Conservation (phyloP, 345 rosid species). For the Syzygium jambos region DNA sequence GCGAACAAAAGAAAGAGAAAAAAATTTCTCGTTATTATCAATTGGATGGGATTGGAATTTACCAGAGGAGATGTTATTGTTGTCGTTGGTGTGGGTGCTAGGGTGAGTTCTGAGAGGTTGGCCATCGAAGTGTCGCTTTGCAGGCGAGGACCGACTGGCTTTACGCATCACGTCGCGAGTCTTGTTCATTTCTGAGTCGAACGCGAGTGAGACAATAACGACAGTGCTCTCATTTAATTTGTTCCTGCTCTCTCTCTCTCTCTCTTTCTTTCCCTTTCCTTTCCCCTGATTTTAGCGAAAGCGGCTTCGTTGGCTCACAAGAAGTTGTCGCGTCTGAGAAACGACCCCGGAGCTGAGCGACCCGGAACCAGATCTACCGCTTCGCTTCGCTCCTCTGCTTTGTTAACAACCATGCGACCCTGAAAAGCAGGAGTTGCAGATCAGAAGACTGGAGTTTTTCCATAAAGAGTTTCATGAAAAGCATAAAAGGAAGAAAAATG, state of each 20-base stretch:
- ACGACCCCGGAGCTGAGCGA: background rate
- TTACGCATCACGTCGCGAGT: conserved; percentile 32
- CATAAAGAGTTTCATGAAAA: background rate
- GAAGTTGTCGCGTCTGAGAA: background rate
- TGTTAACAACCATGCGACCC: background rate
- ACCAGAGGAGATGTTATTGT: conserved; percentile 19
- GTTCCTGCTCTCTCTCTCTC: background rate
- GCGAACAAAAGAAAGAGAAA: background rate
- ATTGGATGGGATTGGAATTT: conserved; percentile 10
- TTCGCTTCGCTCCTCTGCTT: background rate
- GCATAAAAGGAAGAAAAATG: background rate
- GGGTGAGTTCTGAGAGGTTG: conserved; percentile 26
- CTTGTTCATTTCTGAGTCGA: conserved; percentile 46
- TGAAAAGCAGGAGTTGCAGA: background rate
- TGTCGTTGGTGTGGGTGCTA: background rate
- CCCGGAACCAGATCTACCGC: background rate
- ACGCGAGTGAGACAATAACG: conserved; percentile 3
- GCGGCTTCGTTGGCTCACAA: conserved; percentile 15
- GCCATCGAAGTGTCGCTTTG: conserved; percentile 33
- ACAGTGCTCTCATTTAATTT: background rate
- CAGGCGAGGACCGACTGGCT: conserved; percentile 22
- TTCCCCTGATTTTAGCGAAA: background rate
- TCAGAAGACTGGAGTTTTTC: background rate
- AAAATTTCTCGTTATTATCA: background rate
- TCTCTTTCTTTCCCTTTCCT: background rate